Evolutionary conservation across 2,329 filamentous ascomycete genomes (phyloP).

Genomic region (Calonectria henricotiae): DNA sequence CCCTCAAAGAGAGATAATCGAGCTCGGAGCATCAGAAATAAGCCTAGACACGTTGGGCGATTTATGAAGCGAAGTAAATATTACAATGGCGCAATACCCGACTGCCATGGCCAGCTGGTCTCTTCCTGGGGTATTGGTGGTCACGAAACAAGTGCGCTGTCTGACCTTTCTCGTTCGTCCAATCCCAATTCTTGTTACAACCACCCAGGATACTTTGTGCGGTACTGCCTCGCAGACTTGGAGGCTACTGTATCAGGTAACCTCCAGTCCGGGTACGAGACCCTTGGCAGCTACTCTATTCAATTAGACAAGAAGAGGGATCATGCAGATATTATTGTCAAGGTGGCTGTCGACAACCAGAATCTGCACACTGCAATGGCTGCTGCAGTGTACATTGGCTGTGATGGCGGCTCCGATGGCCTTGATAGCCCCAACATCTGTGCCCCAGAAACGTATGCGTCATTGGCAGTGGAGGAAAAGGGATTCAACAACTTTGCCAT

Average conservation of each 20-base stretch:
- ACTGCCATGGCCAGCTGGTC: conserved; percentile 39
- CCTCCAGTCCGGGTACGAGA: conserved; percentile 29
- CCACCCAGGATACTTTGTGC: conserved; percentile 42
- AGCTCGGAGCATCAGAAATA: background rate
- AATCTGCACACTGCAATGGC: conserved; percentile 38
- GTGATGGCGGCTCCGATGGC: conserved; percentile 39
- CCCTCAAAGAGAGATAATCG: background rate
- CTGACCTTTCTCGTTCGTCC: conserved; percentile 30
- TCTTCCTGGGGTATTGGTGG: conserved; percentile 39
- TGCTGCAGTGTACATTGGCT: conserved; percentile 41
- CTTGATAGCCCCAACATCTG: conserved; percentile 45
- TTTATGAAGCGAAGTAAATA: conserved; percentile 38
- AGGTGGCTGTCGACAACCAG: conserved; percentile 39
- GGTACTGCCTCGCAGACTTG: conserved; percentile 40
- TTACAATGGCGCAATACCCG: conserved; percentile 42
- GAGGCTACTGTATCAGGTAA: conserved; percentile 37
- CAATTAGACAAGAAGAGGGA: conserved; percentile 40
- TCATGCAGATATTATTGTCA: conserved; percentile 39
- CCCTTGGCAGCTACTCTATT: conserved; percentile 41
- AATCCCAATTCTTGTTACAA: conserved; percentile 45
- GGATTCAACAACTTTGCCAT: conserved; percentile 44
- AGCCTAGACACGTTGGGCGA: background rate
- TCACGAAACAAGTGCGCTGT: conserved; percentile 27
- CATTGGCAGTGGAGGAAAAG: conserved; percentile 42
- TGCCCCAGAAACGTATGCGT: conserved; percentile 44